Conservation (phyloP, 306 rosid species). For the Corylus heterophylla region DNA sequence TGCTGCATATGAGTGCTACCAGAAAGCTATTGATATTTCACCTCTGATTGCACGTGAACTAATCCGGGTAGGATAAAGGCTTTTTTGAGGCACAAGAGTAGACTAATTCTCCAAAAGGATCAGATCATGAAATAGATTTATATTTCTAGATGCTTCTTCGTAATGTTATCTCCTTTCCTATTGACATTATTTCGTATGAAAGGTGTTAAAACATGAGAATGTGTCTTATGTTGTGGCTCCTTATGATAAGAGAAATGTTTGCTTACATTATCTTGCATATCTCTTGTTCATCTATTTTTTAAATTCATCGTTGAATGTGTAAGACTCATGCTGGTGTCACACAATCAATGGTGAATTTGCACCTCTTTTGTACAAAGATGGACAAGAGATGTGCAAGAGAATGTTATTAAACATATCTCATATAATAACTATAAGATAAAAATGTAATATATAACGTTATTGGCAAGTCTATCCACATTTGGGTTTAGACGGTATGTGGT, state of each 20-base stretch:
- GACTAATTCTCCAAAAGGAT: constrained; percentile 15
- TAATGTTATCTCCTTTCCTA: background rate
- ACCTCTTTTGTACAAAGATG: too few species aligned
- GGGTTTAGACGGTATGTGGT: too few species aligned
- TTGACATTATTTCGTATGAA: constrained; percentile 16
- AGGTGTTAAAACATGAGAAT: constrained; percentile 86
- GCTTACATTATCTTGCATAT: too few species aligned
- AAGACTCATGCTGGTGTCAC: too few species aligned
- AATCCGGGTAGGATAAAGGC: constrained; percentile 58
- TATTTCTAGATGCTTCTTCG: background rate
- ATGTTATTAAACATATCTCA: too few species aligned
- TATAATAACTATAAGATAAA: too few species aligned
- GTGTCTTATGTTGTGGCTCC: constrained; percentile 85
- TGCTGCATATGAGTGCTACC: constrained; percentile 93
- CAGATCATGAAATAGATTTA: background rate
- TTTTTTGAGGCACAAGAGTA: constrained; percentile 13
- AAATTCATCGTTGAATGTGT: too few species aligned
- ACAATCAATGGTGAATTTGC: too few species aligned
- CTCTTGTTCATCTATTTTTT: too few species aligned
- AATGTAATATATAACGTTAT: too few species aligned
- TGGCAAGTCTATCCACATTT: too few species aligned
- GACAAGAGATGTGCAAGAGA: too few species aligned
- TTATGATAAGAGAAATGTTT: constrained; percentile 38
- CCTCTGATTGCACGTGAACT: constrained; percentile 69
- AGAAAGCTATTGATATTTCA: constrained; percentile 94